phyloP scores from a whole-genome alignment of 108 stramenopile species.

The Parmales sp. region DNA sequence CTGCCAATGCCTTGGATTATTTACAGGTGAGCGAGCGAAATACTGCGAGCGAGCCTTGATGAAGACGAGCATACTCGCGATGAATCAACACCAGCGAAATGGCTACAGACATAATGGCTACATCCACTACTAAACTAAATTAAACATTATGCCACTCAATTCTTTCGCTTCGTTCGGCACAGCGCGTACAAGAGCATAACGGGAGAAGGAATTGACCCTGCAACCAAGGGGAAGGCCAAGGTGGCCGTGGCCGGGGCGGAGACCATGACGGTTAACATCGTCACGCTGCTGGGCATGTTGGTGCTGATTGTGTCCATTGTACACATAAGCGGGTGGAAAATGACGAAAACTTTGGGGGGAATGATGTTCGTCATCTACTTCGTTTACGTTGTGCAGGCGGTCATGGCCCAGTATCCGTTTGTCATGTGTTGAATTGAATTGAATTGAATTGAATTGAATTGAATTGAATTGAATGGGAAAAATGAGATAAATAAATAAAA shows the following conservation, averaged over 20 bases:
- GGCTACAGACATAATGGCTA: too few relatives aligned
- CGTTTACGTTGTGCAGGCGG: slow-evolving; percentile 49
- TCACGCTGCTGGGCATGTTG: slow-evolving; percentile 61
- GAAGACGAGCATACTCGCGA: too few relatives aligned
- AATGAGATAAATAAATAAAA: too few relatives aligned
- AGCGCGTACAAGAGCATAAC: slow-evolving; percentile 8
- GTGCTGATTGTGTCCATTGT: slow-evolving; percentile 53
- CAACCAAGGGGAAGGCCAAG: too few relatives aligned
- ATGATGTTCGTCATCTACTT: slow-evolving; percentile 65
- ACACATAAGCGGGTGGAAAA: slow-evolving; percentile 65
- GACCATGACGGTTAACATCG: slow-evolving; percentile 41
- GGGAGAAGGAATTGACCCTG: not conserved
- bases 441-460: too few relatives aligned
- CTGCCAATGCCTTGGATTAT: slow-evolving; percentile 41
- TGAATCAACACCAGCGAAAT: too few relatives aligned
- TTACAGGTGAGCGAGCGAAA: too few relatives aligned
- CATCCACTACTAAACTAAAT: too few relatives aligned
- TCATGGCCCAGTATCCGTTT: slow-evolving; percentile 28
- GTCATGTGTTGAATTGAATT: not conserved
- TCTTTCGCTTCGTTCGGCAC: not conserved
- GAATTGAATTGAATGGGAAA: too few relatives aligned
- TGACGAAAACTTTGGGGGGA: slow-evolving; percentile 56
- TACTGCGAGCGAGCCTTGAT: too few relatives aligned
- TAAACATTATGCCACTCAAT: too few relatives aligned
- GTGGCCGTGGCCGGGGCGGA: slow-evolving; percentile 36